Evolutionary conservation across 2,329 filamentous ascomycete species (phyloP), one percentile per base, ranked within the genome.

Genomic region (Aspergillus sp.): DNA sequence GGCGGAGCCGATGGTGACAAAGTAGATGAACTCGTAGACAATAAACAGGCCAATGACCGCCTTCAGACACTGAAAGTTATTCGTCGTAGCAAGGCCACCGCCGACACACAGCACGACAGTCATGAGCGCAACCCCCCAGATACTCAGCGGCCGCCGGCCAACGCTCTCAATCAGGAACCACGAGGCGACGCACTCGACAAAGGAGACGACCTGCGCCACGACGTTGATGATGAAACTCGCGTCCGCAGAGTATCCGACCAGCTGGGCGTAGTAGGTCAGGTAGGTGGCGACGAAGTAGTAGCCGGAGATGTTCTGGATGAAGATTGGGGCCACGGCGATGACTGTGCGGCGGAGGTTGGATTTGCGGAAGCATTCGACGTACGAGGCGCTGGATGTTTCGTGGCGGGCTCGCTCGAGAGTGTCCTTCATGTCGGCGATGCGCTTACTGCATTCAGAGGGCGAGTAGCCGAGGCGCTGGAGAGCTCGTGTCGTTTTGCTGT

Each of bases 1-100:
- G 2, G 53, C 46, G 1, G 53, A 43, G 6, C 52, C 58, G 7
- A 60, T 7, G 7, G 52, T 28, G 3, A 56, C 31, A 31, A 51
- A 56, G 25, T 51, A 60, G 13, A 52, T 30, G 38, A 31, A 60
- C 23, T 51, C 43, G 52, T 45, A 60, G 34, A 60, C 41, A 34
- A 56, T 49, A 7, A 60, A 41, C 22, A 55, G 45, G 1, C 31
- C 31, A 13, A 34, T 13, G 31, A 34, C 31, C 8, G 8, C 31
- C 31, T 34, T 34, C 31, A 34, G 31, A 13, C 31, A 34, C 8
- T 8, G 13, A 13, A 34, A 34, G 13, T 34, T 34, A 9, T 8
- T 34, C 13, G 31, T 34, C 7, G 31, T 34, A 34, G 8, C 31
- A 13, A 34, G 31, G 4, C 31, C 31, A 13, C 31, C 31, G 31